Percentiles rank a stretch among this genome's conserved stretches.
Conservation (phyloP, 805 yeast genomes). For the Diddensiella caesifluorescens region DNA sequence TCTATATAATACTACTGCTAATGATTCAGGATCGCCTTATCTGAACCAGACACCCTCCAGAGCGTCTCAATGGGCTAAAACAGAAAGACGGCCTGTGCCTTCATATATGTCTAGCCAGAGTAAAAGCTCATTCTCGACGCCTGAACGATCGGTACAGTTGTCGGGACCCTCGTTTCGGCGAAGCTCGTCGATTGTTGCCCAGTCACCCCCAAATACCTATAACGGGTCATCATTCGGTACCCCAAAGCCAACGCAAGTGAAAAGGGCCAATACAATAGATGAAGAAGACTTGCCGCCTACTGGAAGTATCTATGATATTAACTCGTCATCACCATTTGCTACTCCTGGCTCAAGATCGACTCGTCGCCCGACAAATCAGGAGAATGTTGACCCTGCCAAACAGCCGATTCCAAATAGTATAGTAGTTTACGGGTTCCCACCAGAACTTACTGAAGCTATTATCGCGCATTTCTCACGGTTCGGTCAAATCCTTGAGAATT, state of each 20-base stretch:
- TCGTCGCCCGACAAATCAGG: neutral
- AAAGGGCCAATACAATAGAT: conserved; percentile 16
- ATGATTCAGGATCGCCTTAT: neutral
- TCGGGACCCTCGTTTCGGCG: neutral
- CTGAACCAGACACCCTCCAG: conserved; percentile 5
- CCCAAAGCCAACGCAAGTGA: conserved; percentile 22
- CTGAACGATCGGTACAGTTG: conserved; percentile 4
- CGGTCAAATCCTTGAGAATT: conserved; percentile 75
- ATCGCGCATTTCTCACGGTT: conserved; percentile 70
- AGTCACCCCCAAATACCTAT: neutral
- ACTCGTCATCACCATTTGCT: conserved; percentile 14
- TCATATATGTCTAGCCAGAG: conserved; percentile 11
- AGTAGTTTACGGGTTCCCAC: conserved; percentile 85
- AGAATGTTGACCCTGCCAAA: neutral
- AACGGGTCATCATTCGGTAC: conserved; percentile 25
- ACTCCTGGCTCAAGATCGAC: neutral
- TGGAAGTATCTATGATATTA: conserved; percentile 22
- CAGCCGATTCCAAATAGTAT: conserved; percentile 42
- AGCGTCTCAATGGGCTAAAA: conserved; percentile 12
- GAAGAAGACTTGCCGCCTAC: conserved; percentile 23
- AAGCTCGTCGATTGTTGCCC: neutral
- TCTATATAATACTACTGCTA: neutral
- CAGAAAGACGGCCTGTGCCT: conserved; percentile 13
- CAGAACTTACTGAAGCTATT: conserved; percentile 59
- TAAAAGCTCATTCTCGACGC: conserved; percentile 13